Base-by-base conservation (phyloP, 73 alveolate species). In the Paramecium caudatum region DNA sequence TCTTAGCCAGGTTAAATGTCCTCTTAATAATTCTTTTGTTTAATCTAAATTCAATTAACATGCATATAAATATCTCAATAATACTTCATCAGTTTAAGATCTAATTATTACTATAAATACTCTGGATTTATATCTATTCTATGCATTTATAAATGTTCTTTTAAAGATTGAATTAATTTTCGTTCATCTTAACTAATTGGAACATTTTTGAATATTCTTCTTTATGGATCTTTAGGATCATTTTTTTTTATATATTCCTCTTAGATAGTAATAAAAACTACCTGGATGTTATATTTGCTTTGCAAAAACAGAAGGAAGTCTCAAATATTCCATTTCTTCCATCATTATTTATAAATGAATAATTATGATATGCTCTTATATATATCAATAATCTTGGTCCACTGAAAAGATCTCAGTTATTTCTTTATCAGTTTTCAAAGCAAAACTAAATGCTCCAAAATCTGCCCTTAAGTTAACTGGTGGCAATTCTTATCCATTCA, bases 21-120 rank as follows among this genome's bases (percentile, higher is more conserved):
- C 15, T 41, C 30, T 21, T 6, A 74, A 4, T 41, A 21, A 15
- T 2, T 74, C 68, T 45, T 74, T 21, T 0, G 88, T 39, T 34
- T 36, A 15, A 21, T 39, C 88, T 6, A 74, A 21, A 41, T 74
- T 74, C 10, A 74, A 41, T 41, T 41, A 2, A 74, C 43, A 39
- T 13, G 88, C 88, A 41, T 74, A 74, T 74, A 74, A 27, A 45
- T 27, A 74, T 17, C 88, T 45, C 16, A 74, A 41, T 34, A 74
- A 43, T 21, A 74, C 88, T 12, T 74, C 88, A 43, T 74, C 88
- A 10, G 88, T 74, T 74, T 74, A 45, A 13, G 62, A 74, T 13
- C 88, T 74, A 74, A 0, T 41, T 41, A 3, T 32, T 65, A 32
- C 27, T 17, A 13, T 4, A 16, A 30, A 74, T 74, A 74, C 88